These are phyloP conservation scores for Hypoxylon lienhwacheense DNA, from an alignment of 495 filamentous ascomycete genomes.

Conservation along the genomic window DNA sequence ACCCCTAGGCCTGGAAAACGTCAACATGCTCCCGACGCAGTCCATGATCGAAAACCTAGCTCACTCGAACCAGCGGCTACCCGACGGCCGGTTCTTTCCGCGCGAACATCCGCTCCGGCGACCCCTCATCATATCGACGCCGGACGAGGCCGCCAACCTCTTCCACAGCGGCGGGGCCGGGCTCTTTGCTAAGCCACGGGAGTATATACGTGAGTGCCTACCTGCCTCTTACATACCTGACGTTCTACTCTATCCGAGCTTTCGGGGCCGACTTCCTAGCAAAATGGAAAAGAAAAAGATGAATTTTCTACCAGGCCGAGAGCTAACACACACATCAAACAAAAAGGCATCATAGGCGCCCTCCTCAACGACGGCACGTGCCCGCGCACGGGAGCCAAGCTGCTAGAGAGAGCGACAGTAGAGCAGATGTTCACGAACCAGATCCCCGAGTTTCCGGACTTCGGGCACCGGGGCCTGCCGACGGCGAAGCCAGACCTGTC, in stretches of 20 bases:
- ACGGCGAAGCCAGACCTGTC: slow-evolving; percentile 57
- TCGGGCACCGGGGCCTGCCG: slow-evolving; percentile 47
- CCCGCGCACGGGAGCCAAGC: slow-evolving; percentile 48
- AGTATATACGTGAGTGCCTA: slow-evolving; percentile 56
- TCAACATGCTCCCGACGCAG: slow-evolving; percentile 56
- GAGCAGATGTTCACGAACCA: slow-evolving; percentile 64
- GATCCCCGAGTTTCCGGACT: slow-evolving; percentile 57
- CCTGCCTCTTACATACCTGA: neutral
- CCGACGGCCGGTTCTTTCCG: slow-evolving; percentile 44
- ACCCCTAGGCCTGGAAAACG: slow-evolving; percentile 56
- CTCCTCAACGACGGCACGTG: slow-evolving; percentile 56
- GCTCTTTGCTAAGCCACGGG: slow-evolving; percentile 54
- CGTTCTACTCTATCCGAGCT: neutral
- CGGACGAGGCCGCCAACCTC: slow-evolving; percentile 35
- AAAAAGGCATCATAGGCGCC: slow-evolving; percentile 40
- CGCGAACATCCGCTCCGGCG: slow-evolving; percentile 53
- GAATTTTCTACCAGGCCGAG: too few species aligned
- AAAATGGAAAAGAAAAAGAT: neutral
- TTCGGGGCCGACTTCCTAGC: neutral
- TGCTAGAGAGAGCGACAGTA: slow-evolving; percentile 56
- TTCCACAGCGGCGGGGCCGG: slow-evolving; percentile 62
- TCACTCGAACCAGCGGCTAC: slow-evolving; percentile 50
- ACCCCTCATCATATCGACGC: slow-evolving; percentile 44
- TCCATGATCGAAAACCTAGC: slow-evolving; percentile 56
- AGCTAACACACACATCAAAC: neutral